Base-by-base conservation (phyloP, 768 basidiomycete species). In the Lactarius pseudohatsudake region DNA sequence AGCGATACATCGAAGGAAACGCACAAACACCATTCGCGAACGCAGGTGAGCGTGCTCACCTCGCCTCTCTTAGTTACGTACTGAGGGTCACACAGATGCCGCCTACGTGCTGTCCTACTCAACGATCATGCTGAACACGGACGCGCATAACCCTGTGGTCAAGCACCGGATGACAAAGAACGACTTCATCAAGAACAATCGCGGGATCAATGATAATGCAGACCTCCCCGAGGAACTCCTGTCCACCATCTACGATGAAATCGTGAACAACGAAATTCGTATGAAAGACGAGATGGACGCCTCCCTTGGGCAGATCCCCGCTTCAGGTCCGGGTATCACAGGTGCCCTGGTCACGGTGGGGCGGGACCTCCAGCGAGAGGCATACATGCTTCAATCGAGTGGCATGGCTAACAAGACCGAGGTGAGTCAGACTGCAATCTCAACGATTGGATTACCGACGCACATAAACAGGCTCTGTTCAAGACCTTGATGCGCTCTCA, bases 391-490 rank as follows among this genome's bases (percentile, higher is more conserved):
- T 78, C 94, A 98, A 75, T 93, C 94, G 2, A 96, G 91, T 75
- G 95, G 92, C 69, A 98, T 99, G 91, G 88, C 94, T 7, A 92
- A 86, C 75, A 97, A 96, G 77, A 97, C 97, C 10, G 97, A 99
- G 84, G 94, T 92, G 64, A 15, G 78, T 74, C 26, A 6, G 8
- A 7, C 54, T 15, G 2, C 22, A 2, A 26, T 18, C 6, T 54
- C 32, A 36, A 38, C 18, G 45, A 26, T 28, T 1, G 28, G 34
- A 41, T 36, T 15, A 38, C 26, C 10, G 18, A 66, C 36, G n/a
- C 15, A 18, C n/a, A n/a, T 40, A 22, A n/a, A 54, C 59, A 95
- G 92, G 93, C 94, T 0, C 81, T 98, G 64, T 94, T 99, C 82
- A 87, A 85, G 72, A 95, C 94, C 0, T 85, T 98, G 82, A 91